Conservation (phyloP, 169 alveolate genomes). For the Plasmodium cynomolgi region DNA sequence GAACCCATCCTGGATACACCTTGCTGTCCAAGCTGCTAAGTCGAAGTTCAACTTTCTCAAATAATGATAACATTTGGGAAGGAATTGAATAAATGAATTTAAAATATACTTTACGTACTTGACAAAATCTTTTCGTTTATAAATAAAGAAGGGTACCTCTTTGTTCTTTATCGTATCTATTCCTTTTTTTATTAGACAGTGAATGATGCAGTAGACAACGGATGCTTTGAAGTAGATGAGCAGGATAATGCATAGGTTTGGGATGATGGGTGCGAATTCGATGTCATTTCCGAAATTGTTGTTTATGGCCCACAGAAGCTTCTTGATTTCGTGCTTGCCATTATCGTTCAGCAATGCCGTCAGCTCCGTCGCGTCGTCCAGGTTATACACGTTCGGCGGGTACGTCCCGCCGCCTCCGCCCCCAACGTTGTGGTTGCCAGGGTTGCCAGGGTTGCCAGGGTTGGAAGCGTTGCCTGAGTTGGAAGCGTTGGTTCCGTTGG, state of each 20-base stretch:
- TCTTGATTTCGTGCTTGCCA: constrained; percentile 82
- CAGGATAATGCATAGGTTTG: constrained; percentile 81
- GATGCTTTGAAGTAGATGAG: constrained; percentile 82
- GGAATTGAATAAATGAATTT: constrained; percentile 47
- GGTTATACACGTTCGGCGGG: constrained; percentile 77
- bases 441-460: not conserved
- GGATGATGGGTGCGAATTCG: constrained; percentile 84
- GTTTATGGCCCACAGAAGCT: constrained; percentile 83
- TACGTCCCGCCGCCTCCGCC: not conserved
- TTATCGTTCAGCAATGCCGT: constrained; percentile 77
- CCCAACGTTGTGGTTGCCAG: not conserved
- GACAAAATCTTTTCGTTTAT: constrained; percentile 64
- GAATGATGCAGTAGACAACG: constrained; percentile 80
- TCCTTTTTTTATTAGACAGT: constrained; percentile 79
- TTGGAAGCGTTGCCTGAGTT: too few relatives aligned
- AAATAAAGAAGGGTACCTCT: constrained; percentile 45
- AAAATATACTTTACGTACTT: constrained; percentile 53
- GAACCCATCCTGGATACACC: constrained; percentile 84
- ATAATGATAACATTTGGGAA: constrained; percentile 68
- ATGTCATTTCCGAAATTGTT: constrained; percentile 80
- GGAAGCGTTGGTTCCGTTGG: constrained; percentile 2
- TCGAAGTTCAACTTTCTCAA: constrained; percentile 80
- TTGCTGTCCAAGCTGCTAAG: constrained; percentile 85
- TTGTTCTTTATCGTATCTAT: constrained; percentile 59
- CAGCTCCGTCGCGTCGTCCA: constrained; percentile 83